These are phyloP conservation scores for Cornus kousa DNA, from an alignment of 148 eudicot genomes.

Conservation along the genomic window DNA sequence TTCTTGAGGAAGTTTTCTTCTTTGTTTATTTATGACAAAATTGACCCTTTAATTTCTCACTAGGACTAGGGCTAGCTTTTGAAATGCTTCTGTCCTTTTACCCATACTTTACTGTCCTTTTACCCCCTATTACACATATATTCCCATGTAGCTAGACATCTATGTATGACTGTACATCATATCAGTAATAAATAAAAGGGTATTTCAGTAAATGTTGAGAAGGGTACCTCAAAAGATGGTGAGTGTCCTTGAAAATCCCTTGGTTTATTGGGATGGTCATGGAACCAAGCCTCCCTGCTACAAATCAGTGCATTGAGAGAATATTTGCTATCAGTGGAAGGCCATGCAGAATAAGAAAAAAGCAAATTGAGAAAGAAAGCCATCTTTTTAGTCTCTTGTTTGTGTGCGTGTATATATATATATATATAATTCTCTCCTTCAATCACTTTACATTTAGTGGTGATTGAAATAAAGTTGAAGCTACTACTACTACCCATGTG, in stretches of 20 bases:
- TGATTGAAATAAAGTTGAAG: conserved; percentile 24
- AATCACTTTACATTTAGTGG: conserved; percentile 4
- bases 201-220: conserved; percentile 7
- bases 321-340: conserved; percentile 42
- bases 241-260: conserved; percentile 51
- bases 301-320: conserved; percentile 25
- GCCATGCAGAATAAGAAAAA: conserved; percentile 21
- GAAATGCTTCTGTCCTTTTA: conserved; percentile 34
- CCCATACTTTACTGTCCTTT: conserved; percentile 22
- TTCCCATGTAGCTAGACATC: neutral
- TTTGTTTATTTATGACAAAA: conserved; percentile 26
- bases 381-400: conserved; percentile 20
- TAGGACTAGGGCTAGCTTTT: conserved; percentile 35
- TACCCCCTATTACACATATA: conserved; percentile 19
- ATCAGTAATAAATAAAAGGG: neutral
- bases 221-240: conserved; percentile 68
- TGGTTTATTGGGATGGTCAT: conserved; percentile 35
- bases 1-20: conserved; percentile 12
- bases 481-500: conserved; percentile 28
- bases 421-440: neutral
- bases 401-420: neutral
- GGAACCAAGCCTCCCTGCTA: conserved; percentile 94
- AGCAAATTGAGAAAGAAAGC: conserved; percentile 22
- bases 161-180: neutral
- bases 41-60: conserved; percentile 22